Evolutionary conservation across 2,329 filamentous ascomycete species (phyloP), one percentile per base, ranked within the genome.

Genomic region (Phialophora chinensis): DNA sequence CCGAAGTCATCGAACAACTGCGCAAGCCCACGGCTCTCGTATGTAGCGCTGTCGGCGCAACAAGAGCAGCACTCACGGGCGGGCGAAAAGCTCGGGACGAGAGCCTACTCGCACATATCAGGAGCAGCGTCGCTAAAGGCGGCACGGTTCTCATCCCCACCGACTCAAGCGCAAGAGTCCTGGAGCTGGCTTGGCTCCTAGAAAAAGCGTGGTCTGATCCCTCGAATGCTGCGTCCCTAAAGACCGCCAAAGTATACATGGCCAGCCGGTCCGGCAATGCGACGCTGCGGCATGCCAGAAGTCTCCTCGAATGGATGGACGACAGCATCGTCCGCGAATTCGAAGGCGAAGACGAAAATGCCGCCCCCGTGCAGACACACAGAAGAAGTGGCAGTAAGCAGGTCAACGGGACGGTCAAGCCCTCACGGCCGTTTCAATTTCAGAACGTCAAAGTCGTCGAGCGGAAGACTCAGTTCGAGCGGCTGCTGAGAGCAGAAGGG

Each of bases 291-390:
- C 92, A 97, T 72, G 91, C 94, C 29, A 87, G 93, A 71, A 97
- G 94, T 77, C 96, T 99, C 91, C 83, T 99, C 35, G 95, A 99
- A 76, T 99, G 95, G 95, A 98, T 99, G 93, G 93, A 98, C 75
- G 93, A 97, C 74, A 90, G 89, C 65, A 96, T 99, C 66, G 90
- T 96, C 50, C 89, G 93, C 62, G 94, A 98, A 73, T 96, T 97
- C 68, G 93, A 97, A 76, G 83, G 78, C 1, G 79, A 79, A 42
- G 76, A 75, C 27, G 79, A 81, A 63, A 75, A 73, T 60, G 44
- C 60, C 4, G 73, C 73, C 6, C 66, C 66, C 4, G 72, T 73
- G 10, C 78, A 80, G 66, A 69, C 71, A 11, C 75, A 77, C 42
- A 74, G 73, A 70, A 79, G 77, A 68, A 79, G 77, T 62, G 80